A percentile compares a stretch with the other conserved stretches of the same genome.
These are phyloP conservation scores for Lachancea quebecensis DNA, from an alignment of 805 yeast species.

Conservation along the genomic window DNA sequence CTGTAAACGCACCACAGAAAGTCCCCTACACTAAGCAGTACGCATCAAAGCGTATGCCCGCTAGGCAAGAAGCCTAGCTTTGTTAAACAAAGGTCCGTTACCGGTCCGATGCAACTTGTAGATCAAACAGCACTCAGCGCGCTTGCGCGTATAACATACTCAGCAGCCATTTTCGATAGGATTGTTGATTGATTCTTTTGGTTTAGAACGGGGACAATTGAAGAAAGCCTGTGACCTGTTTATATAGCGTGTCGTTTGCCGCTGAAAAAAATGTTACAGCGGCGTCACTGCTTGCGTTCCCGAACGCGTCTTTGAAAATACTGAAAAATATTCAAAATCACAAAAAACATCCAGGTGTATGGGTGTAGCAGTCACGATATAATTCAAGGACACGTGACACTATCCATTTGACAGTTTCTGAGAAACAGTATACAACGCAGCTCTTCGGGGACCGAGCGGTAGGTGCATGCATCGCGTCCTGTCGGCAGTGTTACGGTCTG, in stretches of 20 bases:
- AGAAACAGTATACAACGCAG: too few relatives aligned
- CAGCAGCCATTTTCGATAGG: slow-evolving; percentile 31
- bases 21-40: slow-evolving; percentile 24
- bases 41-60: too few relatives aligned
- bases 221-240: background rate
- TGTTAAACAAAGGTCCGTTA: slow-evolving; percentile 1
- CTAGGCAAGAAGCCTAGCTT: background rate
- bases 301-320: too few relatives aligned
- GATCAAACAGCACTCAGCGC: slow-evolving; percentile 4
- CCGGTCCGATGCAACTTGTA: slow-evolving; percentile 21
- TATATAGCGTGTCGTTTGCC: background rate
- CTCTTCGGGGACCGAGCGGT: too few relatives aligned
- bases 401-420: too few relatives aligned
- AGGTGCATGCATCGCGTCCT: too few relatives aligned
- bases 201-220: background rate
- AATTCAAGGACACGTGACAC: too few relatives aligned
- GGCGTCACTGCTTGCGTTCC: too few relatives aligned
- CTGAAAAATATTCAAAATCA: too few relatives aligned
- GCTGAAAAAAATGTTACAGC: background rate
- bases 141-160: slow-evolving; percentile 25
- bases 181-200: background rate
- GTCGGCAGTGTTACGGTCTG: too few relatives aligned
- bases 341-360: too few relatives aligned
- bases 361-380: too few relatives aligned
- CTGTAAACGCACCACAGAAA: slow-evolving; percentile 21